Evolutionary conservation across 202 grass and related monocot genomes (phyloP).

Genomic region (Panicum virgatum): DNA sequence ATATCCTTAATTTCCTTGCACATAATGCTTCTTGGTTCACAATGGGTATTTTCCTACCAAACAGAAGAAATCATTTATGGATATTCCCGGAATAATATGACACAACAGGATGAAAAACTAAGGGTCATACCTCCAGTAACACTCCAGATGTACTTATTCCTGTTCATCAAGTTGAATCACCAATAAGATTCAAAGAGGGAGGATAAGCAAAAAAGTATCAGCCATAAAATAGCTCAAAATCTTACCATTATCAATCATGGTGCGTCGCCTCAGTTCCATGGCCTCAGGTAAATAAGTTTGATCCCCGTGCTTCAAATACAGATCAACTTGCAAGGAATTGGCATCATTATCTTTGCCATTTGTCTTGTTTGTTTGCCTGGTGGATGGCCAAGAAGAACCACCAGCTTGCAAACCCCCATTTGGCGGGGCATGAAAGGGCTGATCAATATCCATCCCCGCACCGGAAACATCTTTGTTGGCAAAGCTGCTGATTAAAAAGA

Average conservation of each 20-base stretch:
- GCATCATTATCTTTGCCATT: conserved; percentile 44
- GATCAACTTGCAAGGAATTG: conserved; percentile 26
- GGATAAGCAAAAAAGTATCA: conserved; percentile 2
- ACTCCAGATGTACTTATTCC: conserved; percentile 45
- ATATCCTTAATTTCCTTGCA: conserved; percentile 36
- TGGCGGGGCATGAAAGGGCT: conserved; percentile 18
- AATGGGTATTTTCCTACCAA: conserved; percentile 43
- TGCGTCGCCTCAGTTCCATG: conserved; percentile 35
- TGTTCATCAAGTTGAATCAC: conserved; percentile 35
- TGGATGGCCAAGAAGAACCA: conserved; percentile 32
- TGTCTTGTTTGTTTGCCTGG: neutral
- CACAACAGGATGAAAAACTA: conserved; percentile 13
- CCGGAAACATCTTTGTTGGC: conserved; percentile 23
- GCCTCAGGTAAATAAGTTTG: conserved; percentile 27
- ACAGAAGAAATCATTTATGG: conserved; percentile 22
- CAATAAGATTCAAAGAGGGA: conserved; percentile 4
- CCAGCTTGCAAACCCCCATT: conserved; percentile 39
- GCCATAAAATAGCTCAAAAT: conserved; percentile 12
- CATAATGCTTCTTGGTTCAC: conserved; percentile 36
- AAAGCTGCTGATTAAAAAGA: conserved; percentile 16
- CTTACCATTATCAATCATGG: conserved; percentile 51
- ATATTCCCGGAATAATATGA: conserved; percentile 2
- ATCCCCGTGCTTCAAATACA: conserved; percentile 3
- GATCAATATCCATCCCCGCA: conserved; percentile 37
- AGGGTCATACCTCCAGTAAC: conserved; percentile 45